Conservation (phyloP, 1,284 basidiomycete species). For the Abortiporus biennis region DNA sequence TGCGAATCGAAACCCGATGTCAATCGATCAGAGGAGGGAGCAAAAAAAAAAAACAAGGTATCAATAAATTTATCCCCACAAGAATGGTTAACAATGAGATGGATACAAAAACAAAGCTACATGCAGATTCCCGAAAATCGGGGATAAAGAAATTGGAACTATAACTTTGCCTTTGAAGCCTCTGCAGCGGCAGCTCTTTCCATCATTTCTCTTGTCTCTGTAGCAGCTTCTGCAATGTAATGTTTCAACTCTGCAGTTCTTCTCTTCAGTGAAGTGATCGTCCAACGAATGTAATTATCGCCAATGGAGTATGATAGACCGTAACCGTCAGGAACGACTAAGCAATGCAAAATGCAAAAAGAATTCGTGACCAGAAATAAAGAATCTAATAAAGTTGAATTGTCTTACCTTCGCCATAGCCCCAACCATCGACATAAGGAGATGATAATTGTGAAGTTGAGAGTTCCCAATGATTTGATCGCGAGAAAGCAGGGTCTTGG, state of each 20-base stretch:
- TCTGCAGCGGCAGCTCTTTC: conserved; percentile 46
- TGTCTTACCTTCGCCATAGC: conserved; percentile 85
- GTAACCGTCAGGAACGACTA: conserved; percentile 89
- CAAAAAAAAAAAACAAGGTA: too few relatives aligned
- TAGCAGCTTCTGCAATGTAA: conserved; percentile 75
- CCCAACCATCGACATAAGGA: conserved; percentile 89
- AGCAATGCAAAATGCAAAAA: background rate
- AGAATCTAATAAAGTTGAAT: background rate
- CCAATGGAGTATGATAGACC: conserved; percentile 93
- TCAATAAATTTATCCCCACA: too few relatives aligned
- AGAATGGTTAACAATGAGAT: too few relatives aligned
- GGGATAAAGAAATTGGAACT: too few relatives aligned
- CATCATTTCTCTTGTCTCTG: conserved; percentile 72
- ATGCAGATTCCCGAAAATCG: too few relatives aligned
- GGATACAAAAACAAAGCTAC: too few relatives aligned
- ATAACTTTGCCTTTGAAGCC: conserved; percentile 19
- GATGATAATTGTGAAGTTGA: conserved; percentile 87
- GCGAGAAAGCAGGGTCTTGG: conserved; percentile 67
- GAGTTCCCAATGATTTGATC: conserved; percentile 86
- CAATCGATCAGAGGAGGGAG: too few relatives aligned
- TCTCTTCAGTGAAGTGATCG: conserved; percentile 78
- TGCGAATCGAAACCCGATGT: too few relatives aligned
- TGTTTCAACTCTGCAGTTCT: conserved; percentile 62
- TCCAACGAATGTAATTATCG: conserved; percentile 86
- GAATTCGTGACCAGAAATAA: conserved; percentile 3